These are phyloP conservation scores for Paralagenidium karlingii DNA, from an alignment of 352 stramenopile species.

Conservation along the genomic window DNA sequence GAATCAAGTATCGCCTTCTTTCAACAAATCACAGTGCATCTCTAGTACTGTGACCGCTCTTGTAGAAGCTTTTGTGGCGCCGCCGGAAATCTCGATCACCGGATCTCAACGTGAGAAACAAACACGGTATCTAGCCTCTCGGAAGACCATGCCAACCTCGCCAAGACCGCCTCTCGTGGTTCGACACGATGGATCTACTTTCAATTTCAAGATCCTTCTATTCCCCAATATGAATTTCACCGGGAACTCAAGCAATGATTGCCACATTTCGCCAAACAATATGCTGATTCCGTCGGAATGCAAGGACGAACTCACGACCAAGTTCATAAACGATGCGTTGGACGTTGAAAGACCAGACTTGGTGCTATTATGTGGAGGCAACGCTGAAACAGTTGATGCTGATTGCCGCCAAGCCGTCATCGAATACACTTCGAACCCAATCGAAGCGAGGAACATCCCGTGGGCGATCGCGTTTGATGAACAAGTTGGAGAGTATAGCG, in stretches of 20 bases:
- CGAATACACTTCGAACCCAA: slow-evolving; percentile 13
- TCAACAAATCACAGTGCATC: too few species aligned
- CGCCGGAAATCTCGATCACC: too few species aligned
- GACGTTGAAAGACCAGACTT: slow-evolving; percentile 50
- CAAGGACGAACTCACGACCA: slow-evolving; percentile 26
- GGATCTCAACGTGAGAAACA: too few species aligned
- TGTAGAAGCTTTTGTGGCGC: too few species aligned
- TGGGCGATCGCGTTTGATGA: slow-evolving; percentile 52
- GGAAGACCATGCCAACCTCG: too few species aligned
- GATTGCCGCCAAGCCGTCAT: slow-evolving; percentile 15
- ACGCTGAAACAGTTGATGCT: slow-evolving; percentile 20
- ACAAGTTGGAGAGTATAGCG: slow-evolving; percentile 38
- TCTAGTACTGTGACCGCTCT: too few species aligned
- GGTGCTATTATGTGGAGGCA: slow-evolving; percentile 51
- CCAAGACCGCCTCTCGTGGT: too few species aligned
- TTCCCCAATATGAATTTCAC: slow-evolving; percentile 53
- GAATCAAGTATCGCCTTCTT: too few species aligned
- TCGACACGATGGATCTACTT: too few species aligned
- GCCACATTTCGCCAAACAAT: slow-evolving; percentile 12
- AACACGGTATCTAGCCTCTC: too few species aligned
- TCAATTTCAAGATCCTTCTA: slow-evolving; percentile 63
- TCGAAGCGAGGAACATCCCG: slow-evolving; percentile 28
- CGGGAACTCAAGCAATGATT: slow-evolving; percentile 17
- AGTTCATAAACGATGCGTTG: slow-evolving; percentile 38
- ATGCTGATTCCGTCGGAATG: slow-evolving; percentile 13